Evolutionary conservation across 1,139 yeast genomes (phyloP).

Genomic region (Scheffersomyces segobiensis): DNA sequence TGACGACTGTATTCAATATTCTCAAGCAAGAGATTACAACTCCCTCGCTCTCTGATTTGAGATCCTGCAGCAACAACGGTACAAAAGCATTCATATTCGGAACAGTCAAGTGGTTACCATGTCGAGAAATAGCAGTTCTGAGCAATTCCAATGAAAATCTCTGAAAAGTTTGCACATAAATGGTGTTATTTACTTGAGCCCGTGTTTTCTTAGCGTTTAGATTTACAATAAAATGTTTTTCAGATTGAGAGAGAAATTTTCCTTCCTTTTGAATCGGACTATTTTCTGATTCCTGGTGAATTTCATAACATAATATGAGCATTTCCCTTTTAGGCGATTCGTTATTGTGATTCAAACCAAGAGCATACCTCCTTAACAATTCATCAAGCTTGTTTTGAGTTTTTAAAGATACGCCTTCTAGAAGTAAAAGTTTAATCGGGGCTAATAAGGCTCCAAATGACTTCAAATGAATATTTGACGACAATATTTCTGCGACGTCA

Average conservation of each 20-base stretch:
- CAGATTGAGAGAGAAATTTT: conserved; percentile 17
- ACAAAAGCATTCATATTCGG: conserved; percentile 71
- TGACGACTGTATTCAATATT: conserved; percentile 59
- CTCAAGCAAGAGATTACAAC: conserved; percentile 69
- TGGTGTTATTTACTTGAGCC: conserved; percentile 51
- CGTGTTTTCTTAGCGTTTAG: conserved; percentile 59
- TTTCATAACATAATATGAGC: conserved; percentile 71
- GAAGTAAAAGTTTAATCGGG: conserved; percentile 69
- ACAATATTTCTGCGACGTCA: conserved; percentile 80
- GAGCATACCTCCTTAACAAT: conserved; percentile 68
- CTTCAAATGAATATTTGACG: conserved; percentile 62
- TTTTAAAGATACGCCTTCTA: conserved; percentile 65
- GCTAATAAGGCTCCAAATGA: conserved; percentile 60
- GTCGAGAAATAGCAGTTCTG: conserved; percentile 67
- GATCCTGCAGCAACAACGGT: conserved; percentile 64
- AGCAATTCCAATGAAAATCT: conserved; percentile 78
- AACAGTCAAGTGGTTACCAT: conserved; percentile 55
- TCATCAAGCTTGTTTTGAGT: conserved; percentile 80
- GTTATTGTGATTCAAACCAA: conserved; percentile 75
- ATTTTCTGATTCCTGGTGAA: conserved; percentile 56
- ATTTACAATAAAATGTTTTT: conserved; percentile 69
- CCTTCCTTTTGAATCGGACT: conserved; percentile 16
- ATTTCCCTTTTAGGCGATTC: conserved; percentile 60
- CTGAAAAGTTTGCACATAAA: conserved; percentile 61
- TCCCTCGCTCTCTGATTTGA: conserved; percentile 70